Base-by-base conservation (phyloP, 2,329 filamentous ascomycete genomes). In the Diaporthe vaccinii region DNA sequence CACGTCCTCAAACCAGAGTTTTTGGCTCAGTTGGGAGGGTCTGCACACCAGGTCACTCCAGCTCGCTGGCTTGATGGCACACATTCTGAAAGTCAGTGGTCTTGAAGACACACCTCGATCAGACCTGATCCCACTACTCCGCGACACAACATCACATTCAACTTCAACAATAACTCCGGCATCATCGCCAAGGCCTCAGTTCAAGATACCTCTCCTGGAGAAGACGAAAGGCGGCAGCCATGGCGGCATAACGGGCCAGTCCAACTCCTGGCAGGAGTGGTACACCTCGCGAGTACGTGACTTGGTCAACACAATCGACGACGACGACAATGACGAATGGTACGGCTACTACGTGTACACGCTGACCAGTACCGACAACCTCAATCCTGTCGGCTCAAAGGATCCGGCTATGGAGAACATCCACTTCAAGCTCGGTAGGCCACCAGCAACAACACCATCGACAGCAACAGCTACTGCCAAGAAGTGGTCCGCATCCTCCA, bases 391-490 rank as follows among this genome's bases (percentile, higher is more conserved):
- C 44, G 76, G 72, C 20, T 70, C 75, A 39, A 70, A 57, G 15
- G 76, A 77, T 55, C 76, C 76, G 4, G 74, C 76, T 25, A 77
- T 77, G 76, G 76, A 77, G 74, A 74, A 76, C 36, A 72, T 77
- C 39, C 72, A 76, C 67, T 77, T 77, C 72, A 76, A 59, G 59
- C 61, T 76, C 9, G 74, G 67, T 15, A 53, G 59, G 14, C 46
- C 39, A 5, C 46, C 44, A 4, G 28, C 41, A 4, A 36, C 41
- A 4, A 31, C 41, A 10, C 2, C 71, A 9, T 25, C 74, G 5
- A 46, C 59, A 55, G n/a, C 51, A 22, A 1, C 25, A 9, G 20
- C 46, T 12, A 49, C 31, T 17, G 46, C 65, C 15, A 44, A 41
- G 44, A 31, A 62, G 49, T 41, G 44, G 5, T 68, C 71, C 20